Evolutionary conservation across 169 alveolate species (phyloP), one percentile per base, ranked within the genome.

Genomic region (Theileria equi): DNA sequence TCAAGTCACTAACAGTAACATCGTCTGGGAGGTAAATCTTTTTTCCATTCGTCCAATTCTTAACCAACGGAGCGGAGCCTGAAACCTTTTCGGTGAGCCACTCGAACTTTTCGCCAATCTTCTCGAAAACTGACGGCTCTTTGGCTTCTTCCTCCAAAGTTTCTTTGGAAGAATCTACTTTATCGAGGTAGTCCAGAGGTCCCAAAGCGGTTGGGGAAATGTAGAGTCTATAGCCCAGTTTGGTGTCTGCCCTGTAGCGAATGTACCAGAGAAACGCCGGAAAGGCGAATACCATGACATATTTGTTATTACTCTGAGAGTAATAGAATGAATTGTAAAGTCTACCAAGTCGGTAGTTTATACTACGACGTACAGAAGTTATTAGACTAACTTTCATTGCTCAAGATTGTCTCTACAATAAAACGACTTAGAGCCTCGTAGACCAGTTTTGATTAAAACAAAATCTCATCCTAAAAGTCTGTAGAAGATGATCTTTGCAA

Each of bases 221-320:
- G 23, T 87, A 88, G 19, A 81, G 65, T 45, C 80, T 81, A 34
- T 88, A 90, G n/a, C 91, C 92, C 31, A 90, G 69, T 34, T 84
- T 81, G n/a, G 94, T 88, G 49, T 90, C 94, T 5, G 93, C 90
- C 35, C 93, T 59, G 69, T 63, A 90, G 32, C 94, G 77, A 10
- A 88, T 79, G 36, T 80, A 74, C 89, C 91, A 90, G 60, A 90
- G 81, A 2, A 80, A 77, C 36, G 89, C 88, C 3, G 94, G 94
- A 47, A 90, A 88, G 53, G 86, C 71, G 40, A 88, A 53, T 50
- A 72, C 45, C 91, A 90, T 80, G 13, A 84, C 92, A 55, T 88
- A 90, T 43, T 90, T 90, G 55, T 83, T 90, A 76, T 86, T 88
- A 60, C 91, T 77, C 71, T 90, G 94, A 6, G 93, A 66, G 90